These are phyloP conservation scores for Gossypium mustelinum DNA, from an alignment of 345 rosid species.

Conservation along the genomic window DNA sequence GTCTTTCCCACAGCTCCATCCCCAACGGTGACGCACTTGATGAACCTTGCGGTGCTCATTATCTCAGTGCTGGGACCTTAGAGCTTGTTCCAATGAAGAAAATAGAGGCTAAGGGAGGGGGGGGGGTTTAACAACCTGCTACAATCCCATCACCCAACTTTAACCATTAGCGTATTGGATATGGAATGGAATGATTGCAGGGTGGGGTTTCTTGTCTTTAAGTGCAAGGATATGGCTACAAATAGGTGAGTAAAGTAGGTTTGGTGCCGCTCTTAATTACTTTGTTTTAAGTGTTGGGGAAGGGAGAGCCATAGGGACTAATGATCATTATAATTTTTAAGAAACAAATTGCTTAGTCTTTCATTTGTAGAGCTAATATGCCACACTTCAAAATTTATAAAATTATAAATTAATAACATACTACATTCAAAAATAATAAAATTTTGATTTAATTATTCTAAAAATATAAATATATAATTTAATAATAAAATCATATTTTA, in stretches of 20 bases:
- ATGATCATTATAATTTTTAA: neutral
- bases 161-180: constrained; percentile 12
- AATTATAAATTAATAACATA: no score
- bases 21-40: constrained; percentile 80
- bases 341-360: neutral
- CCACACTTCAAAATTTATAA: no score
- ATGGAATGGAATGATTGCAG: constrained; percentile 31
- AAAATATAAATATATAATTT: no score
- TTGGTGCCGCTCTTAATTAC: constrained; percentile 36
- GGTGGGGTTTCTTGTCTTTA: constrained; percentile 31
- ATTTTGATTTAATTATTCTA: no score
- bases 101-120: neutral
- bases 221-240: constrained; percentile 37
- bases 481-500: no score
- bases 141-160: constrained; percentile 26
- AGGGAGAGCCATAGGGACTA: constrained; percentile 25
- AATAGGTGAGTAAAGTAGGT: constrained; percentile 26
- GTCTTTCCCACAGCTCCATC: constrained; percentile 87
- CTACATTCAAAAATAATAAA: no score
- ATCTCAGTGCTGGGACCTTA: neutral
- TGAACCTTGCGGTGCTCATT: constrained; percentile 66
- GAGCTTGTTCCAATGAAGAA: neutral
- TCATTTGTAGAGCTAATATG: neutral
- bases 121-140: constrained; percentile 18
- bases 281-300: constrained; percentile 36